These are phyloP conservation scores for Sphaerostilbella broomeana DNA, from an alignment of 2,329 filamentous ascomycete genomes.

Conservation along the genomic window DNA sequence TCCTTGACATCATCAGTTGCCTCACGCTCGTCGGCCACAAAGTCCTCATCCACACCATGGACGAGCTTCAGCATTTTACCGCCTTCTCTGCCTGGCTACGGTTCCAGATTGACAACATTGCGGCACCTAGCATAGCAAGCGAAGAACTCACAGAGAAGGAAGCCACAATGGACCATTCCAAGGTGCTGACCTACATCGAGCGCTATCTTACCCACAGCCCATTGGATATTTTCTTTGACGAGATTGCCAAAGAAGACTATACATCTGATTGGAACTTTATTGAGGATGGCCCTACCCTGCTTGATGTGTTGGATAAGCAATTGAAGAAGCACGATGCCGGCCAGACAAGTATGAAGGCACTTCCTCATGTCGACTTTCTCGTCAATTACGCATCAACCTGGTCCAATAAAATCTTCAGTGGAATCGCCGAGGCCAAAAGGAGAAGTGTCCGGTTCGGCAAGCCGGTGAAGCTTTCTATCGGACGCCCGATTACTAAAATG, in stretches of 20 bases:
- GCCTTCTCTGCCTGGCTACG: conserved; percentile 80
- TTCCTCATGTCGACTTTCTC: conserved; percentile 59
- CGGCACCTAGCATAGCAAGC: conserved; percentile 51
- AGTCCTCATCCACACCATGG: conserved; percentile 61
- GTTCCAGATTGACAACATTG: conserved; percentile 72
- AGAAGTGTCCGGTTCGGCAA: conserved; percentile 62
- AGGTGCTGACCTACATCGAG: conserved; percentile 72
- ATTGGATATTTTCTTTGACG: conserved; percentile 50
- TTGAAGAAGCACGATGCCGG: conserved; percentile 40
- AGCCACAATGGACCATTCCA: conserved; percentile 63
- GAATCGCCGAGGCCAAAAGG: conserved; percentile 63
- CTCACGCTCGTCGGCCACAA: conserved; percentile 71
- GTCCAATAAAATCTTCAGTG: conserved; percentile 55
- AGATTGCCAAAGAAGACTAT: conserved; percentile 44
- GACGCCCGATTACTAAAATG: conserved; percentile 39
- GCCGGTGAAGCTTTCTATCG: conserved; percentile 39
- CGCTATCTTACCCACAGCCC: conserved; percentile 61
- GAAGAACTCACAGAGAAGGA: conserved; percentile 76
- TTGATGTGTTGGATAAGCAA: conserved; percentile 45
- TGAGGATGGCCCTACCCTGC: conserved; percentile 38
- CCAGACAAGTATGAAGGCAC: conserved; percentile 40
- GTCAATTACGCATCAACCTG: conserved; percentile 51
- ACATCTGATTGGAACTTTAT: conserved; percentile 38
- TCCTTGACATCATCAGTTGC: conserved; percentile 66
- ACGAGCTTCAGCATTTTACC: conserved; percentile 70